These are phyloP conservation scores for Nemania abortiva DNA, from an alignment of 2,329 filamentous ascomycete species.

Conservation along the genomic window DNA sequence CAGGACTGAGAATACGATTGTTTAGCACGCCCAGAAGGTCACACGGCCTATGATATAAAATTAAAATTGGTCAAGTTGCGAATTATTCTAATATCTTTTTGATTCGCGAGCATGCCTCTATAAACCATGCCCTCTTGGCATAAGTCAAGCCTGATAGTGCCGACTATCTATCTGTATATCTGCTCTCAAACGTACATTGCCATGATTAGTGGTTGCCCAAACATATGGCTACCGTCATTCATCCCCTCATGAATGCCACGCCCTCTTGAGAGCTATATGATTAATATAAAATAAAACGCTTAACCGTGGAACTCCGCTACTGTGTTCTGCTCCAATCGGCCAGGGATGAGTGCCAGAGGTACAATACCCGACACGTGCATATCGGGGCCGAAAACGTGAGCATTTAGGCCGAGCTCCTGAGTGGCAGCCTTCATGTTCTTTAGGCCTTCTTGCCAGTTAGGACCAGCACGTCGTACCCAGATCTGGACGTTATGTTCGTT, in stretches of 20 bases:
- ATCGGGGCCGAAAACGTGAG: constrained; percentile 76
- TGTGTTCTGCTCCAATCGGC: constrained; percentile 72
- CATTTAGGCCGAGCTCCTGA: constrained; percentile 85
- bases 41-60: not conserved
- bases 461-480: constrained; percentile 90
- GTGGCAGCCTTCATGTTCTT: constrained; percentile 99
- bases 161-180: constrained; percentile 45
- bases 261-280: constrained; percentile 30
- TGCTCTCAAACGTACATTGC: constrained; percentile 46
- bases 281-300: constrained; percentile 41
- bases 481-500: constrained; percentile 98
- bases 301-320: constrained; percentile 72
- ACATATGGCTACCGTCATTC: constrained; percentile 38
- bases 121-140: constrained; percentile 41
- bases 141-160: constrained; percentile 35
- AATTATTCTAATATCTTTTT: constrained; percentile 46
- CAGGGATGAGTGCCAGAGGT: constrained; percentile 82
- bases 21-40: not conserved
- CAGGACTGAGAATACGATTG: not conserved
- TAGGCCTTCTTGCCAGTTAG: constrained; percentile 99
- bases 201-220: constrained; percentile 37
- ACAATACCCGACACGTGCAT: constrained; percentile 99
- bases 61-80: constrained; percentile 31
- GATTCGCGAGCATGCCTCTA: constrained; percentile 41
- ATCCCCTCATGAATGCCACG: constrained; percentile 33